phyloP scores from a whole-genome alignment of 306 rosid genomes.

The Vigna trinervia region DNA sequence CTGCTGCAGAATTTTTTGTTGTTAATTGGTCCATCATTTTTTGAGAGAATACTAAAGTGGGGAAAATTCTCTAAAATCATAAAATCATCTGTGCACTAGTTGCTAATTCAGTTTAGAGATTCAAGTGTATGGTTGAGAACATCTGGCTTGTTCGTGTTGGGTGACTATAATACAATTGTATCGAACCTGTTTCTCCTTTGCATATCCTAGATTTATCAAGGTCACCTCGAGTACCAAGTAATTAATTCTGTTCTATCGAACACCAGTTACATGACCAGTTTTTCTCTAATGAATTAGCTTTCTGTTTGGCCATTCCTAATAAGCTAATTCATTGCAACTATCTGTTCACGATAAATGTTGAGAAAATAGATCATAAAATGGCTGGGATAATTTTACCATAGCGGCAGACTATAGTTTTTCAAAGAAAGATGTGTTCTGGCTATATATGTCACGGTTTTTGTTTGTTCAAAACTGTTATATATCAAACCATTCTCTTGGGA shows the following conservation, averaged over 20 bases:
- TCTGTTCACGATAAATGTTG: background rate
- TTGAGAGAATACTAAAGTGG: background rate
- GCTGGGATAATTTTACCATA: background rate
- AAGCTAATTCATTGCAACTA: background rate
- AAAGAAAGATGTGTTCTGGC: background rate
- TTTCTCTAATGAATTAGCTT: background rate
- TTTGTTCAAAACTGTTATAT: background rate
- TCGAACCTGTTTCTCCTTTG: background rate
- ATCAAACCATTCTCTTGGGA: background rate
- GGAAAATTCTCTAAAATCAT: background rate
- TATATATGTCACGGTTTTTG: background rate
- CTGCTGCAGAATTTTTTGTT: background rate
- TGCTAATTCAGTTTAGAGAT: slow-evolving; percentile 1
- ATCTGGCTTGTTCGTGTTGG: background rate
- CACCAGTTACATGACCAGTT: background rate
- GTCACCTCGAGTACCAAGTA: background rate
- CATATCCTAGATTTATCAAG: background rate
- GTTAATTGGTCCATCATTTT: background rate
- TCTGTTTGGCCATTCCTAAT: background rate
- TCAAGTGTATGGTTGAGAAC: slow-evolving; percentile 5
- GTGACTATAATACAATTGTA: background rate
- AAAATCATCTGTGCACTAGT: background rate
- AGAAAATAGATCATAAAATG: background rate
- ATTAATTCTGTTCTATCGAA: background rate
- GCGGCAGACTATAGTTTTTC: background rate